Conservation (phyloP, 441 rosid genomes). For the Gossypium aridum region DNA sequence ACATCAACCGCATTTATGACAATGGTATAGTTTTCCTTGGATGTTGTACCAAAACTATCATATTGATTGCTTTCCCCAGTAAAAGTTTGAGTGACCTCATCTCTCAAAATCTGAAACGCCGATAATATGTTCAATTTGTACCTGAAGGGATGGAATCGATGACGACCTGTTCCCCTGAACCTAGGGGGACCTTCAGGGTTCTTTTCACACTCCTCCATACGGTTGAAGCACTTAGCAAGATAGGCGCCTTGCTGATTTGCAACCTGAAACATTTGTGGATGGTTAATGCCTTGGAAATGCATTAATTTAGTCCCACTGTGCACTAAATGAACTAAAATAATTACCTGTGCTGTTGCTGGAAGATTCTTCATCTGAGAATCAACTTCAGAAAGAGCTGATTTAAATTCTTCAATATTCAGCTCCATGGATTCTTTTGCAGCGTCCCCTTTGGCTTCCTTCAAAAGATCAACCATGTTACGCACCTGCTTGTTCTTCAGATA, state of each 20-base stretch:
- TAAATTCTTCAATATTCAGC: conserved; percentile 77
- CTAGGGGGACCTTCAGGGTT: conserved; percentile 93
- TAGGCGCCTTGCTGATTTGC: conserved; percentile 92
- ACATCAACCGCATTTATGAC: neutral
- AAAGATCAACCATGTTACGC: conserved; percentile 58
- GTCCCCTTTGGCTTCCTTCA: conserved; percentile 62
- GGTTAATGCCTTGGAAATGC: neutral
- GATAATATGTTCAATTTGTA: conserved; percentile 12
- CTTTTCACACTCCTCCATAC: conserved; percentile 80
- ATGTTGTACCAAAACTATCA: neutral
- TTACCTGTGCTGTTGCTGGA: conserved; percentile 96
- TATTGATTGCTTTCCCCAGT: neutral
- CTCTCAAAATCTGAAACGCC: neutral
- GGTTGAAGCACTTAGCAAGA: conserved; percentile 89
- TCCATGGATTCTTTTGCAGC: conserved; percentile 53
- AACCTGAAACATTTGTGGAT: conserved; percentile 39
- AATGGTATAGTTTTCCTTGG: conserved; percentile 3
- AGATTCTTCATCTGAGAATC: conserved; percentile 90
- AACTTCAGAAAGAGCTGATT: conserved; percentile 71
- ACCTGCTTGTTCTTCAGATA: conserved; percentile 70
- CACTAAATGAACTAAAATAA: neutral
- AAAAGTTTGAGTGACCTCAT: neutral
- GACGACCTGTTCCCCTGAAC: conserved; percentile 92
- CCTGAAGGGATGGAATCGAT: conserved; percentile 93
- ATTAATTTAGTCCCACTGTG: neutral